phyloP scores from a whole-genome alignment of 345 rosid genomes.

The Eucalyptus coolabah region DNA sequence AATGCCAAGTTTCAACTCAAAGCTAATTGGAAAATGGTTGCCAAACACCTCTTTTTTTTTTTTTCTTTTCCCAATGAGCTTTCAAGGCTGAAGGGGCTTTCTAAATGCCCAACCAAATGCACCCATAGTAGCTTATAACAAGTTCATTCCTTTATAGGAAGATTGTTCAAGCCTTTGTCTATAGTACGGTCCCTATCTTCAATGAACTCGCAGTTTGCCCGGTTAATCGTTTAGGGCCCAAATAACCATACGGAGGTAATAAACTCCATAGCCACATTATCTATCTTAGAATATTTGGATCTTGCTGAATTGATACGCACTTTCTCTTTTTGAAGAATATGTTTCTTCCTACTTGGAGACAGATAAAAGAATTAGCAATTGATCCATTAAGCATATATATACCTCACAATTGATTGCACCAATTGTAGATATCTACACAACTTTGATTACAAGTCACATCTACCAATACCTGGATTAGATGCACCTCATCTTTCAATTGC shows the following conservation, averaged over 20 bases:
- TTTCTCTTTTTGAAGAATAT: neutral
- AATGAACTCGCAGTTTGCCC: rapidly evolving
- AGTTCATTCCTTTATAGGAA: neutral
- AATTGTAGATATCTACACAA: neutral
- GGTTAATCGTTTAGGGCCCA: neutral
- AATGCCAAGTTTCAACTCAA: no score
- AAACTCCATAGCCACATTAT: neutral
- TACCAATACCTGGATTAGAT: neutral
- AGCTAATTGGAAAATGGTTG: no score
- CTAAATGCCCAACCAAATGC: no score
- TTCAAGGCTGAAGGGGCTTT: no score
- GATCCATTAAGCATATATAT: neutral
- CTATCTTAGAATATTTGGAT: neutral
- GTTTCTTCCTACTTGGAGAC: rapidly evolving
- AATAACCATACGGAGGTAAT: neutral
- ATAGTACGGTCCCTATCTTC: neutral
- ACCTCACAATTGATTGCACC: neutral
- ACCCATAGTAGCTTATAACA: neutral
- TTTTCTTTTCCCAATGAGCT: no score
- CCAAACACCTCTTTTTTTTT: no score
- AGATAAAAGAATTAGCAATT: no score
- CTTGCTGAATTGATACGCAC: neutral
- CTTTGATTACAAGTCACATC: neutral
- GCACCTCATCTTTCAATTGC: neutral
- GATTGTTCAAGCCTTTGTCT: neutral